These are phyloP conservation scores for Microcera coccophila DNA, from an alignment of 2,329 filamentous ascomycete genomes.

Conservation along the genomic window DNA sequence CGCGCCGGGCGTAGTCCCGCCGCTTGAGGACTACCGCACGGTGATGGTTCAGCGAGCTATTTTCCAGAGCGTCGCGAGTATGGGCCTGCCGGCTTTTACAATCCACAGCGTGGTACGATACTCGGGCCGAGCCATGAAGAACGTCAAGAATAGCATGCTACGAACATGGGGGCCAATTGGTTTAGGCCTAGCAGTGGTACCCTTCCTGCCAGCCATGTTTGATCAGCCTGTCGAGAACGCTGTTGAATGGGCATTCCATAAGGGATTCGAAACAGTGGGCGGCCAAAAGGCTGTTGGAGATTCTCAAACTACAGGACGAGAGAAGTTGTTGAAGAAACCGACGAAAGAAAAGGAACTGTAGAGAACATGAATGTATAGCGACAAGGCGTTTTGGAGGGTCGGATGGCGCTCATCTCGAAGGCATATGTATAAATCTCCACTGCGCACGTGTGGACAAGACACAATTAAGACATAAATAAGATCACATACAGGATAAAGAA, in stretches of 20 bases:
- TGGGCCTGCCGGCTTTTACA: conserved; percentile 90
- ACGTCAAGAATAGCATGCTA: conserved; percentile 68
- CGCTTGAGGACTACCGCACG: conserved; percentile 83
- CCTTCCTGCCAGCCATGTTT: conserved; percentile 78
- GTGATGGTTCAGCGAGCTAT: conserved; percentile 88
- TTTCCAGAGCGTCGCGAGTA: conserved; percentile 86
- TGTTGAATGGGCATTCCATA: conserved; percentile 87
- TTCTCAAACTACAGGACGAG: conserved; percentile 50
- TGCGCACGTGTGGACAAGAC: background rate
- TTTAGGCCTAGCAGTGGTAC: conserved; percentile 71
- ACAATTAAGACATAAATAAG: background rate
- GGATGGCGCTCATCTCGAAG: conserved; percentile 23
- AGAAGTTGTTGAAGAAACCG: conserved; percentile 37
- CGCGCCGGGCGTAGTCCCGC: conserved; percentile 49
- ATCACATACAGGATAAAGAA: no score
- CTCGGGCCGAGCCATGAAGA: conserved; percentile 79
- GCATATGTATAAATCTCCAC: conserved; percentile 6
- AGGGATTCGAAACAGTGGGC: conserved; percentile 69
- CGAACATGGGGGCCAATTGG: conserved; percentile 90
- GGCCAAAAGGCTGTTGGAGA: conserved; percentile 56
- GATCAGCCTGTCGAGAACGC: conserved; percentile 90
- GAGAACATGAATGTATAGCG: conserved; percentile 9
- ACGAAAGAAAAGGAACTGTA: conserved; percentile 45
- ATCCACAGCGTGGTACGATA: conserved; percentile 93
- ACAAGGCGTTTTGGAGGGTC: conserved; percentile 13